Evolutionary conservation across 495 filamentous ascomycete species (phyloP).

Genomic region (Pyrenula massariospora): DNA sequence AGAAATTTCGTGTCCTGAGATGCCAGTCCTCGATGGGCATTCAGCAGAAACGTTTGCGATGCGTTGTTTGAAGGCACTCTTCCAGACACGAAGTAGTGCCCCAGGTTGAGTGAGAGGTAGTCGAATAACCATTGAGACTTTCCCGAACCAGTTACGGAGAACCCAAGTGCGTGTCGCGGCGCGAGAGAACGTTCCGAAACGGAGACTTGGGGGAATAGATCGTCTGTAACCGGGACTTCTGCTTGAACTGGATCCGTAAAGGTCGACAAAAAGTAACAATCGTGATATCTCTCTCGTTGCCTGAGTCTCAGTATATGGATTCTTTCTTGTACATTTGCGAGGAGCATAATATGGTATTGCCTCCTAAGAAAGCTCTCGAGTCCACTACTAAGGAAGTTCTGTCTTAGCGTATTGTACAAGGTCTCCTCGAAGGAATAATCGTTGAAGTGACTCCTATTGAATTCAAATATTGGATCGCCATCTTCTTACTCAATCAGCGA

Average conservation of each 20-base stretch:
- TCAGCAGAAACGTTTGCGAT: too few relatives aligned
- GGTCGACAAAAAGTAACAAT: neutral
- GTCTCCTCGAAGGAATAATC: neutral
- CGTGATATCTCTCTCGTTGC: neutral
- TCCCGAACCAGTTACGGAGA: neutral
- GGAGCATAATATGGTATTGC: neutral
- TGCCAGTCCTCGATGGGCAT: too few relatives aligned
- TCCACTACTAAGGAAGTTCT: neutral
- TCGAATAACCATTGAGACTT: neutral
- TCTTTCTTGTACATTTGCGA: neutral
- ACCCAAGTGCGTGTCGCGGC: neutral
- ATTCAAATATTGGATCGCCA: neutral
- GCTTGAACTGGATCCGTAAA: neutral
- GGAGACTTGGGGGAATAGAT: neutral
- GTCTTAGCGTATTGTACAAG: neutral
- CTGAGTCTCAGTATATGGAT: neutral
- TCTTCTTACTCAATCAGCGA: neutral
- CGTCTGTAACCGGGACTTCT: neutral
- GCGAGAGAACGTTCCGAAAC: neutral
- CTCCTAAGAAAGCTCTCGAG: neutral
- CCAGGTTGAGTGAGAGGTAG: neutral
- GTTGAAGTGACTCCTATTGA: neutral
- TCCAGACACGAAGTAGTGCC: too few relatives aligned
- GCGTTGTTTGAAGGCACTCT: too few relatives aligned
- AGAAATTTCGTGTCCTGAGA: too few relatives aligned